A percentile compares a stretch with the other conserved stretches of the same genome.
Evolutionary conservation across 768 basidiomycete genomes (phyloP).

Genomic region (Panus rudis): DNA sequence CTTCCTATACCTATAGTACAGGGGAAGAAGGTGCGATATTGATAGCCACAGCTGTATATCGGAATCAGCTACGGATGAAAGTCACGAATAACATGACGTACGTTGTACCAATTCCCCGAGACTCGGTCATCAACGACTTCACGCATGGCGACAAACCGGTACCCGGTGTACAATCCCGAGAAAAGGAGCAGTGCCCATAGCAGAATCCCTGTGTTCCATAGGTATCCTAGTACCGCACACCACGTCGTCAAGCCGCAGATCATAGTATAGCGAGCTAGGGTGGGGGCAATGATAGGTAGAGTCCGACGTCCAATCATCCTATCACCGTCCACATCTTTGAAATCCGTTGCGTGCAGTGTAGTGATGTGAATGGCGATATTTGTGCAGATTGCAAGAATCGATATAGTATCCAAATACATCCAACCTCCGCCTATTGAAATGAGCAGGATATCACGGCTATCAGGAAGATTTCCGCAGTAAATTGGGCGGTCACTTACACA

Average conservation of each 20-base stretch:
- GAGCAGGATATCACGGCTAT: no score
- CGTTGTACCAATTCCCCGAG: conserved; percentile 25
- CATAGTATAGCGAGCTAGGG: conserved; percentile 13
- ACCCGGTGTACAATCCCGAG: conserved; percentile 14
- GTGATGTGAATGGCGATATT: conserved; percentile 26
- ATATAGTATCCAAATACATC: conserved; percentile 10
- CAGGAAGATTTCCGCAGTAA: no score
- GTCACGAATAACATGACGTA: conserved; percentile 10
- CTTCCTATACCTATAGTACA: conserved; percentile 8
- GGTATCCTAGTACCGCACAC: conserved; percentile 18
- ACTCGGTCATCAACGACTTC: conserved; percentile 15
- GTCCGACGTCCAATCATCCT: conserved; percentile 5
- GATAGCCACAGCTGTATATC: conserved; percentile 14
- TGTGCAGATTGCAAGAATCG: conserved; percentile 15
- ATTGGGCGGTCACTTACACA: conserved; percentile 25
- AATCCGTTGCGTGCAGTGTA: conserved; percentile 29
- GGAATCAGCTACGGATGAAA: no score
- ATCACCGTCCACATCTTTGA: conserved; percentile 10
- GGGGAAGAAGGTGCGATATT: conserved; percentile 9
- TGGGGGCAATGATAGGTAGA: conserved; percentile 5
- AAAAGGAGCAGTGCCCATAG: conserved; percentile 17
- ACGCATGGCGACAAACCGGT: conserved; percentile 12
- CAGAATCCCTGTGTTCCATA: conserved; percentile 29
- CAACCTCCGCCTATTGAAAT: no score
- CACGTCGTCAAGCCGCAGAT: conserved; percentile 15